phyloP scores from a whole-genome alignment of 1,284 basidiomycete species.

The Moniliella sp. region DNA sequence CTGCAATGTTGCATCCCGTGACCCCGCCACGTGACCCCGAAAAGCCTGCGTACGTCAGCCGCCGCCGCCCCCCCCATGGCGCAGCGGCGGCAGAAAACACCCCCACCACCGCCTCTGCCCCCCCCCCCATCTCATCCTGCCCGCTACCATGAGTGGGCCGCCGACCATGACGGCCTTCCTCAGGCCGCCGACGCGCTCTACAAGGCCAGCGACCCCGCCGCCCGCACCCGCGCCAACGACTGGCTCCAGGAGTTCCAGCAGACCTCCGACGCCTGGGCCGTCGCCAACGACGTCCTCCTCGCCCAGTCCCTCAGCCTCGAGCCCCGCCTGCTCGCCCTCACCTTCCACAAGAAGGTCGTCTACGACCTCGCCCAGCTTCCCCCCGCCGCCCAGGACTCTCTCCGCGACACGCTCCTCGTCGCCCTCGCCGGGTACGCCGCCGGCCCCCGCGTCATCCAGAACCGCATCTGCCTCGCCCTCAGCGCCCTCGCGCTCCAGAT shows the following conservation, averaged over 20 bases:
- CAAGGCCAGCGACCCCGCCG: constrained; percentile 51
- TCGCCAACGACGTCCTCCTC: constrained; percentile 70
- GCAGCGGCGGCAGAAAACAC: background rate
- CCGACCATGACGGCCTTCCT: too few species aligned
- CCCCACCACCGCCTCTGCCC: background rate
- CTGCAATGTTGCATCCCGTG: background rate
- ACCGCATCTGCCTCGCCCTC: constrained; percentile 71
- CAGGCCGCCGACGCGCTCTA: constrained; percentile 40
- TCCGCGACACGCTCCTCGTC: constrained; percentile 65
- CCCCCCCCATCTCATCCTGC: background rate
- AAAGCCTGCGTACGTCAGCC: too few species aligned
- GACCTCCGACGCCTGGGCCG: constrained; percentile 86
- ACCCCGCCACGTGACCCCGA: background rate
- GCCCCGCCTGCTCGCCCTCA: constrained; percentile 83
- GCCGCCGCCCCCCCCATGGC: background rate
- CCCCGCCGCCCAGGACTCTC: constrained; percentile 46
- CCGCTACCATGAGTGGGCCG: constrained; percentile 11
- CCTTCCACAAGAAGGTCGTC: constrained; percentile 83
- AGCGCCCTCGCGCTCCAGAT: constrained; percentile 77
- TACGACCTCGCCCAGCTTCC: constrained; percentile 84
- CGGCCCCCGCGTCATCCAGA: constrained; percentile 65
- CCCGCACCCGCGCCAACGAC: constrained; percentile 45
- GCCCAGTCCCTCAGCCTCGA: constrained; percentile 56
- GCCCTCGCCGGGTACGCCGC: constrained; percentile 47
- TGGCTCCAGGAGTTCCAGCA: constrained; percentile 83